Evolutionary conservation across 352 stramenopile genomes (phyloP).

Genomic region (Phytophthora cryptogea): DNA sequence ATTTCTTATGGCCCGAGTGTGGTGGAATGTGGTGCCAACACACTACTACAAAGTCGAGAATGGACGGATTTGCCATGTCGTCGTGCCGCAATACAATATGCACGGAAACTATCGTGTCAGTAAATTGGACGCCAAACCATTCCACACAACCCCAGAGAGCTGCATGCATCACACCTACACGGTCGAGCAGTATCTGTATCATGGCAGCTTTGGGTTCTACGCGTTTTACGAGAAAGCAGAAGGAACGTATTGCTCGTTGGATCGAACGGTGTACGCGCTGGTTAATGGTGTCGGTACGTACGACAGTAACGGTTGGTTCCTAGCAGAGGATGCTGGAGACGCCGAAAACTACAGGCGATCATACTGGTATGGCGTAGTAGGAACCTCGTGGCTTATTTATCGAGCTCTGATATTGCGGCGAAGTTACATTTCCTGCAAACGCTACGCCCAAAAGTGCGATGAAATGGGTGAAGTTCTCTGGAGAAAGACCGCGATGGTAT

Average conservation of each 20-base stretch:
- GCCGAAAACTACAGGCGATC: no score
- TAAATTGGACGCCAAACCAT: not conserved
- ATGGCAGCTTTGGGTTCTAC: constrained; percentile 18
- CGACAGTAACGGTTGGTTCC: constrained; percentile 11
- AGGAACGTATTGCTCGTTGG: constrained; percentile 13
- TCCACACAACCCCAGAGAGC: not conserved
- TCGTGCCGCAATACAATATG: constrained; percentile 20
- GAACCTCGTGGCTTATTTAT: constrained; percentile 8
- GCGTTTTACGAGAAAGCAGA: constrained; percentile 18
- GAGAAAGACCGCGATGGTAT: constrained; percentile 4
- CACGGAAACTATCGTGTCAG: constrained; percentile 15
- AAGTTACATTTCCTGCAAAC: constrained; percentile 7
- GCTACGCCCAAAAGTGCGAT: constrained; percentile 7
- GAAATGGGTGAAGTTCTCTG: not conserved
- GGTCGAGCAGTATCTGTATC: constrained; percentile 15
- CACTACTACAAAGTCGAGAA: constrained; percentile 8
- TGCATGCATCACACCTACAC: constrained; percentile 14
- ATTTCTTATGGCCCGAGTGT: constrained; percentile 21
- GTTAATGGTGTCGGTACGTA: constrained; percentile 9
- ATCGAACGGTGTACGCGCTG: constrained; percentile 21
- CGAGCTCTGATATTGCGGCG: constrained; percentile 5
- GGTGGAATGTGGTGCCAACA: constrained; percentile 26
- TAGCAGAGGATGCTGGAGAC: no score
- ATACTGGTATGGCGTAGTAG: no score
- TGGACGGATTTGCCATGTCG: constrained; percentile 18